Evolutionary conservation across 345 rosid genomes (phyloP), one percentile per base, ranked within the genome.

Genomic region (Dimocarpus longan): DNA sequence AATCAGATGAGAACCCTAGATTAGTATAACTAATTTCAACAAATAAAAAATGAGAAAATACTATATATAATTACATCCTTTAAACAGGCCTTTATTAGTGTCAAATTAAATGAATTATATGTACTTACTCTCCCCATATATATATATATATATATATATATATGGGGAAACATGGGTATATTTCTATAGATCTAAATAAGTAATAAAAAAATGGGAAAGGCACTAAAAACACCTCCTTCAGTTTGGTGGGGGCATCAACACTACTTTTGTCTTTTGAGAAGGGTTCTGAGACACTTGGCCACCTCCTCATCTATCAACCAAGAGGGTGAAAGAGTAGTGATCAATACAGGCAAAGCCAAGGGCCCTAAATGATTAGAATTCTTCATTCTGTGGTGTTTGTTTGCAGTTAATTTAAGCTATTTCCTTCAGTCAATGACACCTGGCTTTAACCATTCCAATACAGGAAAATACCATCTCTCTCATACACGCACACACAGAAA

Each of bases 391-490:
- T 65, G 76, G 76, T 77, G 67, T 48, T 67, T 22, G 64, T 65
- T 81, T 84, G 88, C 82, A 78, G 56, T 76, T 78, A 73, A 78
- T 63, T 73, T 73, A 87, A 82, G 84, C 78, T 71, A 83, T 18
- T 78, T 76, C 56, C 62, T 74, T n/a, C 39, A 57, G 83, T 70
- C 81, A 80, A 57, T 77, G 84, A 84, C 86, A 77, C 82, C 32
- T 81, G 62, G 79, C 40, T 60, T 16, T 10, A 71, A 64, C 74
- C 48, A 77, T 64, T 68, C 66, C 52, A 74, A 64, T 28, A 59
- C 13, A 42, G 70, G 48, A 60, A 59, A 54, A 63, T 5, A 63
- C 59, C 39, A 52, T 42, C 44, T 42, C 44, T 42, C 44, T 42
- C 8, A 5, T 8, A 42, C 44, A 42, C 44, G 6, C 44, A 42